Conservation (phyloP, 2,329 filamentous ascomycete genomes). For the Parascedosporium putredinis region DNA sequence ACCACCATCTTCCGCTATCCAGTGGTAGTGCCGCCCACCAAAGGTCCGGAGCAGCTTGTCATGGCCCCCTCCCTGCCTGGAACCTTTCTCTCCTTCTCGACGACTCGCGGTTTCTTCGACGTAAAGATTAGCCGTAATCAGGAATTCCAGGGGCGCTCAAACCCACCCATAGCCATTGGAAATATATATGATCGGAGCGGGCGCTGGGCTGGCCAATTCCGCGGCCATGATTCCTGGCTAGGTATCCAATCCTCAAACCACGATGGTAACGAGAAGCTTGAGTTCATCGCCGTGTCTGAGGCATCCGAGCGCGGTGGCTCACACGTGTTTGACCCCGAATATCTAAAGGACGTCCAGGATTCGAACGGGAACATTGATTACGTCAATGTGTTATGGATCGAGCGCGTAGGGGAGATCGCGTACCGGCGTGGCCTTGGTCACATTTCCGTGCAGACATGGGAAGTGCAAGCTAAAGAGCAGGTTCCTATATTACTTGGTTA, state of each 20-base stretch:
- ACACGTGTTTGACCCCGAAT: slow-evolving; percentile 27
- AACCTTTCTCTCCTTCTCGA: slow-evolving; percentile 28
- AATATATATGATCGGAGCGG: slow-evolving; percentile 27
- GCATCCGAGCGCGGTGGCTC: slow-evolving; percentile 31
- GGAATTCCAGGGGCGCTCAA: slow-evolving; percentile 22
- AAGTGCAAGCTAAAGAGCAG: slow-evolving; percentile 27
- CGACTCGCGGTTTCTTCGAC: slow-evolving; percentile 27
- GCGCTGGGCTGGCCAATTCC: slow-evolving; percentile 30
- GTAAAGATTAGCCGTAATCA: slow-evolving; percentile 28
- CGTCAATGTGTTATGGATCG: slow-evolving; percentile 36
- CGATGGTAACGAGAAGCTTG: slow-evolving; percentile 31
- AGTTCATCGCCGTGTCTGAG: slow-evolving; percentile 31
- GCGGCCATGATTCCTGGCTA: slow-evolving; percentile 34
- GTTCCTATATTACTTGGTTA: slow-evolving; percentile 31
- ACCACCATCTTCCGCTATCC: slow-evolving; percentile 30
- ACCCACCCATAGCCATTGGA: slow-evolving; percentile 30
- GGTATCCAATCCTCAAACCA: slow-evolving; percentile 36
- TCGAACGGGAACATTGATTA: slow-evolving; percentile 32
- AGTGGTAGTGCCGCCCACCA: slow-evolving; percentile 21
- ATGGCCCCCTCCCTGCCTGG: slow-evolving; percentile 21
- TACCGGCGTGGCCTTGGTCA: slow-evolving; percentile 32
- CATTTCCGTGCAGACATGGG: slow-evolving; percentile 29
- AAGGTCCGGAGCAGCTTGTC: slow-evolving; percentile 3
- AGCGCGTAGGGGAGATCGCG: slow-evolving; percentile 30
- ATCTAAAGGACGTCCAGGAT: slow-evolving; percentile 27